Percentiles rank a stretch among this genome's conserved stretches.
Evolutionary conservation across 2,329 filamentous ascomycete species (phyloP).

Genomic region (Ceratocystis huliohia): DNA sequence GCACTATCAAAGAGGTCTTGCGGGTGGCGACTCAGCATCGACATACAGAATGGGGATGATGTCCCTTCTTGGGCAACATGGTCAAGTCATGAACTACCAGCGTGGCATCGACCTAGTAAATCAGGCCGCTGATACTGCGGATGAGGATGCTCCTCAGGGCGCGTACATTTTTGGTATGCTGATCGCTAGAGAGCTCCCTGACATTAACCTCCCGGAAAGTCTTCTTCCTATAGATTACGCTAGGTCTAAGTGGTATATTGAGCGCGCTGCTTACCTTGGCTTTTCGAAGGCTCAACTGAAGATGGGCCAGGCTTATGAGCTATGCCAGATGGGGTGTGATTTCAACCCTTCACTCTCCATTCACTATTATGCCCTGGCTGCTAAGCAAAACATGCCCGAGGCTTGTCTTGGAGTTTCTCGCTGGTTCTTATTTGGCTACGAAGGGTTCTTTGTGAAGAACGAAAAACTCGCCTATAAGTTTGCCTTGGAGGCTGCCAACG

Average conservation of each 20-base stretch:
- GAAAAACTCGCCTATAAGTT: constrained; percentile 88
- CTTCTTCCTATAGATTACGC: constrained; percentile 60
- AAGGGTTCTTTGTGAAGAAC: constrained; percentile 86
- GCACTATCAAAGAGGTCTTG: constrained; percentile 76
- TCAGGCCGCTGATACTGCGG: constrained; percentile 69
- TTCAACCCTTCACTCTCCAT: constrained; percentile 87
- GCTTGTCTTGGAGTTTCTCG: constrained; percentile 94
- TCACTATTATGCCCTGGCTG: constrained; percentile 89
- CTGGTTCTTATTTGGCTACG: constrained; percentile 95
- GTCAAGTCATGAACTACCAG: constrained; percentile 68
- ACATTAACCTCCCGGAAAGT: constrained; percentile 63
- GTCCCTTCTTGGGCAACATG: constrained; percentile 86
- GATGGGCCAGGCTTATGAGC: constrained; percentile 91
- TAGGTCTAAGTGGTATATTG: constrained; percentile 72
- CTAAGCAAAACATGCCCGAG: constrained; percentile 82
- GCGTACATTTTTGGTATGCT: constrained; percentile 96
- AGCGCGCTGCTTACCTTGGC: constrained; percentile 89
- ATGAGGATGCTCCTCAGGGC: constrained; percentile 93
- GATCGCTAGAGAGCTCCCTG: constrained; percentile 77
- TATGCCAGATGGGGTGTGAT: constrained; percentile 85
- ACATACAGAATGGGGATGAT: constrained; percentile 89
- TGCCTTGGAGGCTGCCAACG: constrained; percentile 70
- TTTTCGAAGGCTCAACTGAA: constrained; percentile 95
- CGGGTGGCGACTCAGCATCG: constrained; percentile 74
- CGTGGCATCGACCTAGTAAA: constrained; percentile 72